Evolutionary conservation across 768 basidiomycete genomes (phyloP), one percentile per base, ranked within the genome.

Genomic region (Calvatia gigantea): DNA sequence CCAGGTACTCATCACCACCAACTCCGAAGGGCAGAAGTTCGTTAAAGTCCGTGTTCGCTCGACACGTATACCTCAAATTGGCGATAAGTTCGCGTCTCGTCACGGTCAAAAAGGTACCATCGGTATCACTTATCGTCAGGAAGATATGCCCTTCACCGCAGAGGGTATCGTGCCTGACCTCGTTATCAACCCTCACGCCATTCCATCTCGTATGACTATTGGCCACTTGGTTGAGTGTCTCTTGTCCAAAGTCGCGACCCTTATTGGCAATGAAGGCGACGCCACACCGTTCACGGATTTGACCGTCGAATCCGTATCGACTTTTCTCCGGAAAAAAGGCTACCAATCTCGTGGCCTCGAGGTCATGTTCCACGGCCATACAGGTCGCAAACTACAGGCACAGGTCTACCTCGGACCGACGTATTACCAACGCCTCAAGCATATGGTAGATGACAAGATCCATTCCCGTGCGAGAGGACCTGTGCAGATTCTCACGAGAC

Each of bases 381-480:
- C 96, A 1, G 97, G 96, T n/a, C 84, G 86, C 54, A 99, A 99
- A 69, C 82, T 99, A 2, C 95, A 98, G 68, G 97, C 97, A 7
- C 97, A 99, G 67, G 85, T 99, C 11, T 99, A 98, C 71, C 87
- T 99, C 59, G 97, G 97, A 4, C 97, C 97, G 14, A 99, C 97
- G 4, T 99, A 99, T 70, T 99, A 99, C 70, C 96, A 99, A 70
- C 88, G 96, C 33, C 78, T 98, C 62, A 98, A 98, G 76, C 97
- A 99, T 74, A 99, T 99, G 96, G 97, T 99, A 42, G 95, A 98
- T 69, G 97, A 99, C 73, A 99, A 99, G 77, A 99, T 98, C 51
- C 97, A 99, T 73, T 96, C 97, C 27, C 85, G 97, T 54, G 97
- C 97, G 17, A 75, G 97, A 70, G 97, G 97, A 12, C 97, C 97